phyloP scores from a whole-genome alignment of 2,329 filamentous ascomycete species.

The Trichoderma sp. region DNA sequence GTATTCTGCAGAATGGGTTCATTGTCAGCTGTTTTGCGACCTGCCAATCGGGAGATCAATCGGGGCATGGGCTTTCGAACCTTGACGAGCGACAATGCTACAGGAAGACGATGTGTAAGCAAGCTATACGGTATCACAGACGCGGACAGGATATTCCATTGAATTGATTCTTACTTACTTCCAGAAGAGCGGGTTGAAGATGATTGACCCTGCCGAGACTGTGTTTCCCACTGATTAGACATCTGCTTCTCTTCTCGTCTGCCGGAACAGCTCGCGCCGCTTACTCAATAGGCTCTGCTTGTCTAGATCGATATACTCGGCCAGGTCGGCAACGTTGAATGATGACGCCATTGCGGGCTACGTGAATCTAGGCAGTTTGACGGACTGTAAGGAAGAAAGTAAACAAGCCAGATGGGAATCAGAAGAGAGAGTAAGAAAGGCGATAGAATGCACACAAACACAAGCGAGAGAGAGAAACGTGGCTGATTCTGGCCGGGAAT shows the following conservation, averaged over 20 bases:
- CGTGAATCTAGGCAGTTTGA: neutral
- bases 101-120: conserved; percentile 33
- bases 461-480: conserved; percentile 1
- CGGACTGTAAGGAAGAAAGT: neutral
- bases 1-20: conserved; percentile 64
- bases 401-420: neutral
- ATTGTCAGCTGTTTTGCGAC: conserved; percentile 21
- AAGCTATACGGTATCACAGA: neutral
- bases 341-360: conserved; percentile 33
- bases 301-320: conserved; percentile 64
- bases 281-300: conserved; percentile 65
- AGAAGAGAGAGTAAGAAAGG: neutral
- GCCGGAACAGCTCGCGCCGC: conserved; percentile 29
- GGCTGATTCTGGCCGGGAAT: neutral
- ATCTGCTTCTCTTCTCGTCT: neutral
- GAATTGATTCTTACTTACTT: conserved; percentile 65
- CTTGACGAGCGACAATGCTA: conserved; percentile 80
- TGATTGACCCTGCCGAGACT: conserved; percentile 81
- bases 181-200: conserved; percentile 99
- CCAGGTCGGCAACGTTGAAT: conserved; percentile 39
- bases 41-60: neutral
- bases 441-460: neutral
- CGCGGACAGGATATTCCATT: neutral
- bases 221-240: conserved; percentile 17
- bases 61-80: conserved; percentile 40